Evolutionary conservation across 139 green algal species (phyloP).

Genomic region (Chlorella sp.): DNA sequence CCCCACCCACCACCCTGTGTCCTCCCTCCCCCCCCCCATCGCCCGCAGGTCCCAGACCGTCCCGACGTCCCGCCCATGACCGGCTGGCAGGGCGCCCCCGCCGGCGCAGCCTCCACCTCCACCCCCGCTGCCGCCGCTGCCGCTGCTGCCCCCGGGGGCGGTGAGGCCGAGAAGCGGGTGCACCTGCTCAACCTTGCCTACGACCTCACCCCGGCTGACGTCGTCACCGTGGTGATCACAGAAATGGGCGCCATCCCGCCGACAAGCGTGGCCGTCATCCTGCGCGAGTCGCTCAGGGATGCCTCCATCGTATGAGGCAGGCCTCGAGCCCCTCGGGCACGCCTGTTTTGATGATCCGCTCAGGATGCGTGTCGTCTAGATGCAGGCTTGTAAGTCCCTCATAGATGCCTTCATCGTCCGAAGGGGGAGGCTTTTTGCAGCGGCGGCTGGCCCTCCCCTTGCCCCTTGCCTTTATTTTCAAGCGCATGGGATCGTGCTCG

Average conservation of each 20-base stretch:
- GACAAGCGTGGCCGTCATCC: conserved; percentile 92
- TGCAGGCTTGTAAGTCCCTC: too few species aligned
- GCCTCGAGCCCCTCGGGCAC: too few species aligned
- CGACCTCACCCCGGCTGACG: conserved; percentile 93
- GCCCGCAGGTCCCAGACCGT: not conserved
- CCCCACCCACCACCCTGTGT: not conserved
- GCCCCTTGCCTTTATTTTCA: too few species aligned
- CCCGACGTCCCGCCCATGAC: not conserved
- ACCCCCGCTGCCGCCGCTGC: too few species aligned
- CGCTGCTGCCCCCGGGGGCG: not conserved
- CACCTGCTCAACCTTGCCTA: conserved; percentile 95
- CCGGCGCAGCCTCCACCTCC: not conserved
- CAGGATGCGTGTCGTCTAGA: too few species aligned
- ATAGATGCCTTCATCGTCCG: not conserved
- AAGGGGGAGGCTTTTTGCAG: too few species aligned
- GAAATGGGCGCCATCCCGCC: conserved; percentile 94
- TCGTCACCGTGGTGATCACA: conserved; percentile 91
- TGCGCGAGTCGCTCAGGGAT: conserved; percentile 74
- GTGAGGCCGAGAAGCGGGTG: conserved; percentile 23
- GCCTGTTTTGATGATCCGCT: too few species aligned
- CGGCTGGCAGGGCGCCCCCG: conserved; percentile 46
- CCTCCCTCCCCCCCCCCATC: not conserved
- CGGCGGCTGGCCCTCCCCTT: too few species aligned
- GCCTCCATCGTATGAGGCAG: not conserved
- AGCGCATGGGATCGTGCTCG: too few species aligned